Base-by-base conservation (phyloP, 257 asterid genomes). In the Cordia subcordata region DNA sequence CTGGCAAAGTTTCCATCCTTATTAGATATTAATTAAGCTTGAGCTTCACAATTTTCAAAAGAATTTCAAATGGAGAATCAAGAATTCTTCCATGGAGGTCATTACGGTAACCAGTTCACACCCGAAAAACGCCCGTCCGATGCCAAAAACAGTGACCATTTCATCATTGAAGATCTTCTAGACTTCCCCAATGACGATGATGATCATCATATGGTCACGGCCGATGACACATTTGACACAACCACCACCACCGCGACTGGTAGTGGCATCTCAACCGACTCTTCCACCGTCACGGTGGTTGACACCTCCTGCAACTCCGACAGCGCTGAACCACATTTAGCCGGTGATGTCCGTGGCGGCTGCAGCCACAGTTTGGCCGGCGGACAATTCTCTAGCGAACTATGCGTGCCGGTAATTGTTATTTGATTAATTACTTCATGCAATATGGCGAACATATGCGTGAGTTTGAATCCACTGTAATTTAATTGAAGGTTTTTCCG, bases 321-420 rank as follows among this genome's bases (percentile, higher is more conserved):
- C 19, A 49, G 64, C 59, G 67, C 61, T 0, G 81, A n/a, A n/a
- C n/a, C n/a, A n/a, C n/a, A n/a, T n/a, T n/a, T 76, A 15, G 74
- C 50, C 13, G 71, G 64, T 13, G 61, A 61, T 10, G 50, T 50
- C 4, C n/a, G n/a, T n/a, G 74, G 54, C 21, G 83, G 77, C 49
- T 59, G n/a, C n/a, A n/a, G 77, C 65, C 77, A 72, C 27, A 66
- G 75, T 76, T 54, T 79, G 39, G 38, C 77, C 8, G 84, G 77
- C 11, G 77, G 54, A 6, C 81, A 73, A 40, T 85, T 85, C 72
- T 62, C 88, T 33, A 57, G 73, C 61, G 98, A 91, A 46, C 94
- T 91, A 16, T 77, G 83, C 23, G 82, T 85, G 35, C 95, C 98
- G 82, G 98, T 90, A 72, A n/a, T n/a, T n/a, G n/a, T n/a, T n/a